Percentiles rank a stretch among this genome's conserved stretches.
Conservation (phyloP, 1,284 basidiomycete species). For the Naganishia liquefaciens region DNA sequence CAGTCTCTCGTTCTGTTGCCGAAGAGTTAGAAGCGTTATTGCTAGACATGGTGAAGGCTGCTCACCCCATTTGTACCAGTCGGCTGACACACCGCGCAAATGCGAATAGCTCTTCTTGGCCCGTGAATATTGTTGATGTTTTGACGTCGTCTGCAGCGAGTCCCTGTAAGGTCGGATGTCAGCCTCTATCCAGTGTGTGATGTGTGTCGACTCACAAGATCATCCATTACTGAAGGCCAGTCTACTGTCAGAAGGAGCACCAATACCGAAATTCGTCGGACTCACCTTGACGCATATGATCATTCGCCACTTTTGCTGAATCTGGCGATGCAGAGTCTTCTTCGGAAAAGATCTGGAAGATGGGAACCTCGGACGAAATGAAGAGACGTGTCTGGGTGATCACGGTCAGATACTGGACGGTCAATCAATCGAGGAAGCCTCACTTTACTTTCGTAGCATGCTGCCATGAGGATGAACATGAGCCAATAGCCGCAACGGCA, state of each 20-base stretch:
- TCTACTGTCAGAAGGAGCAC: neutral
- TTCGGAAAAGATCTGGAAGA: constrained; percentile 82
- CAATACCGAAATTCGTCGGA: constrained; percentile 3
- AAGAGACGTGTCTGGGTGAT: constrained; percentile 74
- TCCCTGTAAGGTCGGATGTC: constrained; percentile 60
- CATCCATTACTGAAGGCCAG: constrained; percentile 71
- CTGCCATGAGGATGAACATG: constrained; percentile 50
- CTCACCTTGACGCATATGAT: constrained; percentile 71
- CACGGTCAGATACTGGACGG: neutral
- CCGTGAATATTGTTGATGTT: constrained; percentile 80
- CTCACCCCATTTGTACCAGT: constrained; percentile 78
- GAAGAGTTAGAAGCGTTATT: neutral
- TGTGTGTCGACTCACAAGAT: constrained; percentile 64
- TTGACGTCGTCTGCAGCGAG: constrained; percentile 72
- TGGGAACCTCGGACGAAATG: constrained; percentile 83
- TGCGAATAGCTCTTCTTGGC: constrained; percentile 92
- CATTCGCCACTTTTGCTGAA: constrained; percentile 60
- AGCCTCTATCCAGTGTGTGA: constrained; percentile 24
- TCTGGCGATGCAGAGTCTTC: constrained; percentile 55
- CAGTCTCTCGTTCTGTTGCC: constrained; percentile 24
- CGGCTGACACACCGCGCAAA: constrained; percentile 90
- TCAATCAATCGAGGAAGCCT: constrained; percentile 22
- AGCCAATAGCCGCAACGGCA: neutral
- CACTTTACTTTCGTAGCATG: constrained; percentile 87
- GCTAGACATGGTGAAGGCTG: neutral